Conservation (phyloP, 805 yeast genomes). For the Pichia gijzeniarum region DNA sequence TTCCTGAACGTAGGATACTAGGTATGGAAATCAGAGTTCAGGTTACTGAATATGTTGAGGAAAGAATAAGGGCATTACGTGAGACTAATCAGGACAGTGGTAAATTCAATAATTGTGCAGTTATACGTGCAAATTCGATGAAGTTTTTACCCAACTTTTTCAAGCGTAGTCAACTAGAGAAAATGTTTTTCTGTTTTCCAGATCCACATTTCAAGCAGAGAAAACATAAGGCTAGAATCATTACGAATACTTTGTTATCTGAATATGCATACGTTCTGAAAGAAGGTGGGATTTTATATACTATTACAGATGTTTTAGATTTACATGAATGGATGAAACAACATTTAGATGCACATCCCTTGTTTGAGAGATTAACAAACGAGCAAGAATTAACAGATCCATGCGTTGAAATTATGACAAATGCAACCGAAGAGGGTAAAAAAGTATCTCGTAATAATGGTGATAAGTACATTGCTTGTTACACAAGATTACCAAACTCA, state of each 20-base stretch:
- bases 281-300: constrained; percentile 85
- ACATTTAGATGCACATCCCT: constrained; percentile 85
- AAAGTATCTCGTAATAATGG: constrained; percentile 92
- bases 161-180: constrained; percentile 69
- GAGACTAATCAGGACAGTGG: constrained; percentile 34
- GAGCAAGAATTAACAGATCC: constrained; percentile 77
- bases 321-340: constrained; percentile 94
- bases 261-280: constrained; percentile 88
- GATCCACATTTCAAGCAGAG: constrained; percentile 98
- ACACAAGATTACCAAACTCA: constrained; percentile 63
- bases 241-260: constrained; percentile 79
- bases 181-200: constrained; percentile 98
- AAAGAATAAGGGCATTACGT: constrained; percentile 85
- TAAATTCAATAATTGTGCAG: constrained; percentile 76
- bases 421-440: constrained; percentile 97
- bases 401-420: constrained; percentile 83
- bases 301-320: constrained; percentile 93
- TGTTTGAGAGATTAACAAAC: constrained; percentile 70
- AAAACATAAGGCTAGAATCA: constrained; percentile 94
- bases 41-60: constrained; percentile 95
- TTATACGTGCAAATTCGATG: constrained; percentile 94
- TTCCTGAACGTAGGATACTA: constrained; percentile 66
- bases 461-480: constrained; percentile 82
- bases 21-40: constrained; percentile 99
- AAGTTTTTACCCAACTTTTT: constrained; percentile 94